phyloP scores from a whole-genome alignment of 139 green algal genomes.

The Coelastrella sp. region DNA sequence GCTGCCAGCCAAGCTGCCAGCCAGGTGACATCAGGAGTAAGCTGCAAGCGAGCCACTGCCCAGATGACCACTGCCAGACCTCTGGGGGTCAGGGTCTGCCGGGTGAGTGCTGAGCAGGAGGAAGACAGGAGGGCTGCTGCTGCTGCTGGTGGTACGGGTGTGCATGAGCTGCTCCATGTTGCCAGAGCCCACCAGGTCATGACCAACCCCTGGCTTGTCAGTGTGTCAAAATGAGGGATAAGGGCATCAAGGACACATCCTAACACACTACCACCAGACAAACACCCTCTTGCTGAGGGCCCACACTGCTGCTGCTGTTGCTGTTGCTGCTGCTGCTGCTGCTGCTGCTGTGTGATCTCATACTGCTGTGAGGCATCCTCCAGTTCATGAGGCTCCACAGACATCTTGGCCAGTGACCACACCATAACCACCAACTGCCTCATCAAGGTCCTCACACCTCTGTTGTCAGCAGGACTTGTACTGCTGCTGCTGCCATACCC shows the following conservation, averaged over 20 bases:
- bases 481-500: slow-evolving; percentile 1
- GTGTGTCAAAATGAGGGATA: neutral
- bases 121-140: slow-evolving; percentile 6
- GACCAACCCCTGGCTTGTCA: slow-evolving; percentile 24
- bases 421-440: slow-evolving; percentile 33
- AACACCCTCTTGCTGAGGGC: neutral
- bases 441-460: neutral
- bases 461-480: neutral
- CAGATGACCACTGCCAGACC: slow-evolving; percentile 23
- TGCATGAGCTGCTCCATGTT: neutral
- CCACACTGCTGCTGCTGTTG: slow-evolving; percentile 5
- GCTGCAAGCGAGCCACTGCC: slow-evolving; percentile 13
- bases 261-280: neutral
- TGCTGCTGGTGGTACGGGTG: neutral
- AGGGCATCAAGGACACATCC: neutral
- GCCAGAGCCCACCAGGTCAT: slow-evolving; percentile 39
- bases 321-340: slow-evolving; percentile 29
- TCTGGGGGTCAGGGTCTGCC: neutral
- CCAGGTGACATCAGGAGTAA: neutral
- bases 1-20: slow-evolving; percentile 35
- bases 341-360: neutral
- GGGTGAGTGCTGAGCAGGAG: neutral
- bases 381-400: neutral
- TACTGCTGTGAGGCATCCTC: slow-evolving; percentile 8
- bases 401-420: slow-evolving; percentile 36